Evolutionary conservation across 2,329 filamentous ascomycete genomes (phyloP).

Genomic region (Trichoderma aggressivum): DNA sequence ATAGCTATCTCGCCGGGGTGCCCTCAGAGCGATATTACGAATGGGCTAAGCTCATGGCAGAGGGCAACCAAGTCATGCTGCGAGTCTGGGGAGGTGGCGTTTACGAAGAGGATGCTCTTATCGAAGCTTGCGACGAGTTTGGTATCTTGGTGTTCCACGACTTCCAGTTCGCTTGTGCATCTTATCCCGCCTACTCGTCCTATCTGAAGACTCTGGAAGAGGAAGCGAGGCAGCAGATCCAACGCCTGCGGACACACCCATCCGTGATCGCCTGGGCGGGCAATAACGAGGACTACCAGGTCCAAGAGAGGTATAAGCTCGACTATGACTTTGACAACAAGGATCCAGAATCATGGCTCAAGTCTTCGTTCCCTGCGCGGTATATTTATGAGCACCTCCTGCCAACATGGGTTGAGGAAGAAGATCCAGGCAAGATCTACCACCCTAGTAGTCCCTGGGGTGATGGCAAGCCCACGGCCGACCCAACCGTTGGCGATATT

Average conservation of each 20-base stretch:
- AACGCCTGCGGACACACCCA: conserved; percentile 56
- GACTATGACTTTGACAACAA: conserved; percentile 72
- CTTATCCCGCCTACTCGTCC: conserved; percentile 60
- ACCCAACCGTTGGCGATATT: conserved; percentile 71
- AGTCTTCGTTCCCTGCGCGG: conserved; percentile 70
- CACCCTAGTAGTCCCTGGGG: conserved; percentile 74
- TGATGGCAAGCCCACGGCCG: conserved; percentile 51
- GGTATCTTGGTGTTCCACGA: conserved; percentile 71
- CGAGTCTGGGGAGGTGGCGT: conserved; percentile 31
- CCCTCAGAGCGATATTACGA: conserved; percentile 52
- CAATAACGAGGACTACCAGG: conserved; percentile 80
- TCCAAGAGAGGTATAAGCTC: conserved; percentile 64
- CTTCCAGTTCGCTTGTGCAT: conserved; percentile 68
- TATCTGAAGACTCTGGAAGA: conserved; percentile 55
- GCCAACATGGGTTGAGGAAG: conserved; percentile 59
- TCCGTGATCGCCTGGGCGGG: conserved; percentile 74
- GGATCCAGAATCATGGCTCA: conserved; percentile 70
- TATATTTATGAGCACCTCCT: conserved; percentile 79
- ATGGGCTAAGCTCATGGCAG: conserved; percentile 53
- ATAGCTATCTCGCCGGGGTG: conserved; percentile 71
- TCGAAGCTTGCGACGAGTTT: conserved; percentile 64
- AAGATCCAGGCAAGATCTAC: conserved; percentile 63
- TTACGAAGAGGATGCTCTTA: conserved; percentile 62
- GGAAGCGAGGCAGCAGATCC: conserved; percentile 62
- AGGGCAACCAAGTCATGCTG: conserved; percentile 44